These are phyloP conservation scores for Infundibulicybe gibba DNA, from an alignment of 768 basidiomycete species.

Conservation along the genomic window DNA sequence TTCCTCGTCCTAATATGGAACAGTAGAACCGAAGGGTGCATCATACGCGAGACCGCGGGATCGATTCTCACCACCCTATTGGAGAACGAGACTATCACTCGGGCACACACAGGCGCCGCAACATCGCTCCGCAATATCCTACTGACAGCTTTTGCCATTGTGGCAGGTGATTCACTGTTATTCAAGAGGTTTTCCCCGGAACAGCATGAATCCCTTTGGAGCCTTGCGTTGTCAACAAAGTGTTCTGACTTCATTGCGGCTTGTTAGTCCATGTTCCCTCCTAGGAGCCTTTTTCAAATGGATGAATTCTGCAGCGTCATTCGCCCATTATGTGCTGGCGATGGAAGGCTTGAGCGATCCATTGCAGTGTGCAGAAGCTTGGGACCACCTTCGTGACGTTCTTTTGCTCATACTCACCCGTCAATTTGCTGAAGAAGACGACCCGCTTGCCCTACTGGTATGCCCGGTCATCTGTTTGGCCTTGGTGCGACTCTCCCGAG, in stretches of 20 bases:
- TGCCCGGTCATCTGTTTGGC: constrained; percentile 49
- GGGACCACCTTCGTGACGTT: constrained; percentile 49
- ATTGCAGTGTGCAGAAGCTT: constrained; percentile 45
- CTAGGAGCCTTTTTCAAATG: constrained; percentile 3
- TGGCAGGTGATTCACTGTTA: constrained; percentile 11
- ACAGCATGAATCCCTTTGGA: constrained; percentile 34
- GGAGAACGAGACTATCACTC: no score
- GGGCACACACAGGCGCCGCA: no score
- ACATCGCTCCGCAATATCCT: constrained; percentile 7
- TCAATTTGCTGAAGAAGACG: constrained; percentile 41
- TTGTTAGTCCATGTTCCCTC: constrained; percentile 21
- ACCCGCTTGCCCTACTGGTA: constrained; percentile 46
- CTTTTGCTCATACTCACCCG: constrained; percentile 44
- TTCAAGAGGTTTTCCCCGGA: constrained; percentile 2
- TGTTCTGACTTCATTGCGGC: constrained; percentile 31
- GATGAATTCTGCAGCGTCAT: constrained; percentile 30
- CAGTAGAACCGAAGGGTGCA: constrained; percentile 11
- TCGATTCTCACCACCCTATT: no score
- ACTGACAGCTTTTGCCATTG: constrained; percentile 28
- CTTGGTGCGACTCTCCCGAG: constrained; percentile 32
- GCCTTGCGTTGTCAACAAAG: constrained; percentile 20
- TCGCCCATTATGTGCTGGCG: constrained; percentile 39
- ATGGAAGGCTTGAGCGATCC: constrained; percentile 22
- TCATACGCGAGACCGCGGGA: background rate
- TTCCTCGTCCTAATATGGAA: constrained; percentile 34